phyloP scores from a whole-genome alignment of 148 eudicot species.

The Rhododendron ferrugineum region DNA sequence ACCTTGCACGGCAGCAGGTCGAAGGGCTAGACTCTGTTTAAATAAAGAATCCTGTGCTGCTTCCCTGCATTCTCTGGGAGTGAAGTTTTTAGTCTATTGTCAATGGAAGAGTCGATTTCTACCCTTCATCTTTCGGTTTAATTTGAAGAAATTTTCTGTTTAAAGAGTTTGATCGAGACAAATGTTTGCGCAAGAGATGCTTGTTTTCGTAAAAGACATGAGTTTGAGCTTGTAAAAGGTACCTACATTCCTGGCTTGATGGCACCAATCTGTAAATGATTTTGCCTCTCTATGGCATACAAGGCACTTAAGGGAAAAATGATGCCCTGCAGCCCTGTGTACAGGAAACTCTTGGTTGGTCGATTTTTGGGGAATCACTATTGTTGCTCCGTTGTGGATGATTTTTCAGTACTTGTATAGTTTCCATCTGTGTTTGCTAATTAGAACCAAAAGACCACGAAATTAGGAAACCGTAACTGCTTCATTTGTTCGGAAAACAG shows the following conservation, averaged over 20 bases:
- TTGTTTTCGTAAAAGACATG: conserved; percentile 5
- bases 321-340: not conserved
- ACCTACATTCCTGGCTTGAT: not conserved
- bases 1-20: conserved; percentile 80
- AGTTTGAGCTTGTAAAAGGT: conserved; percentile 8
- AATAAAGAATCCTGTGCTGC: conserved; percentile 9
- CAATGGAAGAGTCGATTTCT: not conserved
- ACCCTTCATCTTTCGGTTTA: conserved; percentile 11
- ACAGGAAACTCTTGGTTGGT: not conserved
- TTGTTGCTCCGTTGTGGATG: not conserved
- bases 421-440: not conserved
- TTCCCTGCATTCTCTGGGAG: not conserved
- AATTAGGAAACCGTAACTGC: not conserved
- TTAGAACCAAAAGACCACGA: not conserved
- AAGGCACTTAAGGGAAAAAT: not conserved
- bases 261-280: conserved; percentile 18
- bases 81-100: not conserved
- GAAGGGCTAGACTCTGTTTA: conserved; percentile 75
- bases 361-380: not conserved
- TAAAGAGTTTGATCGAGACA: conserved; percentile 3
- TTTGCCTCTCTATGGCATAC: not conserved
- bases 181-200: not conserved
- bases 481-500: not conserved
- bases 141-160: conserved; percentile 7
- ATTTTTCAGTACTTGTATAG: not conserved